Conservation (phyloP, 441 rosid species). For the Jatropha podagrica region DNA sequence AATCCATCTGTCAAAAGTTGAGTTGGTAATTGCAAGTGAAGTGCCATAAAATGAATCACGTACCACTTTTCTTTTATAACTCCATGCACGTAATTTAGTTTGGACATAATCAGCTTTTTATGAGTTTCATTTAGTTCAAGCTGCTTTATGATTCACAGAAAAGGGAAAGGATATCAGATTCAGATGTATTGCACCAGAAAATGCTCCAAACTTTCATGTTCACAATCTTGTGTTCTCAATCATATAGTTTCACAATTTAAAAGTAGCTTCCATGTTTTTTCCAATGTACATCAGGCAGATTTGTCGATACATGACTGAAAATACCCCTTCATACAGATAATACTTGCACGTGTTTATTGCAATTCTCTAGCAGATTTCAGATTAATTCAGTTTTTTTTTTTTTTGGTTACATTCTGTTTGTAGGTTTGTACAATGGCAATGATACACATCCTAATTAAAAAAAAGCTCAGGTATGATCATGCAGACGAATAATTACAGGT, state of each 20-base stretch:
- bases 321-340: no score
- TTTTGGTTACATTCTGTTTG: constrained; percentile 23
- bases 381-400: neutral
- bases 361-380: constrained; percentile 7
- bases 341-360: neutral
- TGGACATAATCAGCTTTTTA: neutral
- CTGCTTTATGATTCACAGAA: neutral
- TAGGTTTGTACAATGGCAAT: constrained; percentile 52
- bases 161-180: neutral
- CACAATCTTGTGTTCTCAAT: neutral
- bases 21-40: neutral
- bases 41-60: neutral
- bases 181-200: neutral
- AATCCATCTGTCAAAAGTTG: no score
- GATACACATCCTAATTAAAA: constrained; percentile 43
- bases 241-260: neutral
- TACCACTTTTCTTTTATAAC: neutral
- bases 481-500: constrained; percentile 49
- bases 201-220: neutral
- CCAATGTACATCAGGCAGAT: neutral
- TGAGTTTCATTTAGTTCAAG: neutral
- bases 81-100: neutral
- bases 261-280: neutral
- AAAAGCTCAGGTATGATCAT: constrained; percentile 44
- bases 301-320: neutral